These are phyloP conservation scores for Aspergillus avenaceus DNA, from an alignment of 495 filamentous ascomycete genomes.

Conservation along the genomic window DNA sequence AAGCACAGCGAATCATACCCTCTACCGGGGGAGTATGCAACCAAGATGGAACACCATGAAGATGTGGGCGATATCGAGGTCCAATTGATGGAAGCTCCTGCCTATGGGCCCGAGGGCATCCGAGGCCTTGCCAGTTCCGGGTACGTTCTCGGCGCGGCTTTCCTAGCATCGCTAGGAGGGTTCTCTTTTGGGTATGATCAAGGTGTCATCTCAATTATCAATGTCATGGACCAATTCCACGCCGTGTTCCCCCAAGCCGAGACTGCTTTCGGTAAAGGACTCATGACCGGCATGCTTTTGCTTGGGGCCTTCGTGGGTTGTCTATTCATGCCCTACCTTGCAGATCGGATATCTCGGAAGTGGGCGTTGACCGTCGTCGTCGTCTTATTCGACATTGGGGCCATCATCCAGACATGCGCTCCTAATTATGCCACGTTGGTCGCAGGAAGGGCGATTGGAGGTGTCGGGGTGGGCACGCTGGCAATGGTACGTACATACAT, in stretches of 20 bases:
- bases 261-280: conserved; percentile 12
- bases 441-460: conserved; percentile 25
- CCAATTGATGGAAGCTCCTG: background rate
- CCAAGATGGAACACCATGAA: background rate
- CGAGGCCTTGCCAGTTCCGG: conserved; percentile 6
- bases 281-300: conserved; percentile 22
- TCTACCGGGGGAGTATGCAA: background rate
- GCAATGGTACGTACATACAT: conserved; percentile 18
- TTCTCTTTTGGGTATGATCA: conserved; percentile 23
- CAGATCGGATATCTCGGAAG: conserved; percentile 24
- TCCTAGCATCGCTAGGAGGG: conserved; percentile 18
- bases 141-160: conserved; percentile 19
- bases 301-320: conserved; percentile 24
- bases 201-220: conserved; percentile 23
- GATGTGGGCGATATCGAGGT: background rate
- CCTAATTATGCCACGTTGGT: conserved; percentile 18
- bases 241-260: conserved; percentile 14
- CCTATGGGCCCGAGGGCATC: background rate
- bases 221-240: conserved; percentile 22
- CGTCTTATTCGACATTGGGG: conserved; percentile 23
- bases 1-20: background rate
- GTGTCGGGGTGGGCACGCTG: conserved; percentile 28
- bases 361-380: conserved; percentile 20
- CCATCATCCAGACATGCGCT: conserved; percentile 26
- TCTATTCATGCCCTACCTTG: conserved; percentile 21